phyloP scores from a whole-genome alignment of 768 basidiomycete genomes.

The Calvatia gigantea region DNA sequence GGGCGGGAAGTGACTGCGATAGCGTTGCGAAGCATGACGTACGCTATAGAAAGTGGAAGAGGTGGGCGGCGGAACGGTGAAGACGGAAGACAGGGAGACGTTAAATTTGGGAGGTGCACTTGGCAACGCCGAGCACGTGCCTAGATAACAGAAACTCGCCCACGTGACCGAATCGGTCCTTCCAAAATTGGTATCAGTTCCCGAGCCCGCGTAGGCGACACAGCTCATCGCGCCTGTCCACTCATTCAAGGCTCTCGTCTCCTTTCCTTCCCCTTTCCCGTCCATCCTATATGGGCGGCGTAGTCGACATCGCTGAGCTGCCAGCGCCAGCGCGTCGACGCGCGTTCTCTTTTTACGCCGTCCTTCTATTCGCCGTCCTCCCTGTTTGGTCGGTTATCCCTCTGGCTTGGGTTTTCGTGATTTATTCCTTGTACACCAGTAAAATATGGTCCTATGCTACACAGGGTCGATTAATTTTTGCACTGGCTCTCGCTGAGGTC shows the following conservation, averaged over 20 bases:
- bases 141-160: constrained; percentile 7
- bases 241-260: background rate
- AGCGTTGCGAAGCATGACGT: constrained; percentile 65
- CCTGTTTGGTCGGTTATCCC: constrained; percentile 66
- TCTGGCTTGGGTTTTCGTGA: constrained; percentile 60
- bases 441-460: constrained; percentile 39
- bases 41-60: constrained; percentile 26
- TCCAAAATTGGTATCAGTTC: constrained; percentile 9
- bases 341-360: constrained; percentile 52
- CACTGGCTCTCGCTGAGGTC: constrained; percentile 59
- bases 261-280: background rate
- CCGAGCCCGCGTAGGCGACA: too few species aligned
- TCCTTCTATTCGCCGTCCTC: constrained; percentile 49
- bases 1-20: constrained; percentile 56
- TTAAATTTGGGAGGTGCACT: constrained; percentile 1
- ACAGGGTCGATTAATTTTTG: constrained; percentile 37
- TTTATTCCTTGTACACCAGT: constrained; percentile 44
- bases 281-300: constrained; percentile 26
- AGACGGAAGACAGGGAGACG: constrained; percentile 23
- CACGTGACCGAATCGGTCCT: constrained; percentile 8
- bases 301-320: constrained; percentile 28
- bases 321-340: constrained; percentile 36
- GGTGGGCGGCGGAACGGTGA: constrained; percentile 16
- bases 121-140: constrained; percentile 3
- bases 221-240: too few species aligned